A percentile compares a stretch with the other conserved stretches of the same genome.
phyloP scores from a whole-genome alignment of 345 rosid species.

The Psidium guajava region DNA sequence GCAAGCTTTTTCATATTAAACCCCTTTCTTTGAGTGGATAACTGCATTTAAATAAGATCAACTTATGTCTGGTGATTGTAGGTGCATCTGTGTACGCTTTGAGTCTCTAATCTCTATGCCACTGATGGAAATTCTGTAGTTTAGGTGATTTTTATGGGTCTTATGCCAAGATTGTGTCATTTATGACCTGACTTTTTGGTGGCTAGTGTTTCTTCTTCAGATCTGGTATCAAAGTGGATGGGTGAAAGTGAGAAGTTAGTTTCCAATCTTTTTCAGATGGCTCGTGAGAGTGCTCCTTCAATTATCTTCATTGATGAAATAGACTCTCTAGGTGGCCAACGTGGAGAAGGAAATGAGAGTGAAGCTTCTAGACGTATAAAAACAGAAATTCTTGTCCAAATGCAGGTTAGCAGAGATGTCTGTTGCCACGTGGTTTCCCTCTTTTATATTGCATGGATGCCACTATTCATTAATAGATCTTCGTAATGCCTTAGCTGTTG shows the following conservation, averaged over 20 bases:
- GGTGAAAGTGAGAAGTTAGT: constrained; percentile 97
- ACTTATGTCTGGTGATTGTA: neutral
- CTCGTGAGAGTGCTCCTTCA: constrained; percentile 91
- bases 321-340: constrained; percentile 81
- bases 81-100: neutral
- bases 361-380: constrained; percentile 96
- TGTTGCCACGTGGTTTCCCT: neutral
- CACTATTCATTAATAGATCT: neutral
- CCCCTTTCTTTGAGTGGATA: neutral
- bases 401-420: constrained; percentile 61
- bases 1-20: neutral
- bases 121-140: neutral
- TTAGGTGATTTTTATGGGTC: neutral
- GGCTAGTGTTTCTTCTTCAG: constrained; percentile 81
- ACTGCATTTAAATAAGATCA: neutral
- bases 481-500: neutral
- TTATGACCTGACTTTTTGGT: neutral
- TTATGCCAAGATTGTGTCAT: neutral
- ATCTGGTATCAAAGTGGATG: constrained; percentile 97
- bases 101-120: neutral
- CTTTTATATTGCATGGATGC: neutral
- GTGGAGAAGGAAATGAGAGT: constrained; percentile 93
- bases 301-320: constrained; percentile 91
- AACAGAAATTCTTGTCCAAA: constrained; percentile 96
- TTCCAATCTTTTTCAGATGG: constrained; percentile 89